Percentiles rank a stretch among this genome's conserved stretches.
Conservation (phyloP, 257 asterid species). For the Vinca minor region DNA sequence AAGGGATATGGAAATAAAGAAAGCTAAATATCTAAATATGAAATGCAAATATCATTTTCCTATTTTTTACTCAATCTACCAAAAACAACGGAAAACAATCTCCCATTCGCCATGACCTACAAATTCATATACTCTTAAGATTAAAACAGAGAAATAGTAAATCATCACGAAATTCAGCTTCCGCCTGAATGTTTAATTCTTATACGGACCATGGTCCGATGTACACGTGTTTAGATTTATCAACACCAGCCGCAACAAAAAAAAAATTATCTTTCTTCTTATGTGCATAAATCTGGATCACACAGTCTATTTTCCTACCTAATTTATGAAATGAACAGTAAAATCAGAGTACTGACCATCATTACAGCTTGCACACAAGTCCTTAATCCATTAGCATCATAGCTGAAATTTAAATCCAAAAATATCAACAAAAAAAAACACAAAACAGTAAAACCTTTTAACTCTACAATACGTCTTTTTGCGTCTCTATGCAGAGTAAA, state of each 20-base stretch:
- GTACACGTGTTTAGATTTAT: too few species aligned
- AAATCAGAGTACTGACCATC: slow-evolving; percentile 42
- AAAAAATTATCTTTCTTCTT: too few species aligned
- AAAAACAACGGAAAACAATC: neutral
- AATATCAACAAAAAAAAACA: neutral
- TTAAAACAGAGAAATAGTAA: neutral
- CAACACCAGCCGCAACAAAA: too few species aligned
- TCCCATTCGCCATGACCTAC: neutral
- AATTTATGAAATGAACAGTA: too few species aligned
- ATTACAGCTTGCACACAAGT: slow-evolving; percentile 72
- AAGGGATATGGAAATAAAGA: too few species aligned
- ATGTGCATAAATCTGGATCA: too few species aligned
- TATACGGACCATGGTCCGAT: too few species aligned
- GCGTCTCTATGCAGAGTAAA: neutral
- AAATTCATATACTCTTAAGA: neutral
- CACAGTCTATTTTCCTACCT: too few species aligned
- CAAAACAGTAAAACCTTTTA: neutral
- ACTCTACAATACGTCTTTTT: neutral
- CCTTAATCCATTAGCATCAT: slow-evolving; percentile 67
- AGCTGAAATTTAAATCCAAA: slow-evolving; percentile 38
- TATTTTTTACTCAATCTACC: neutral
- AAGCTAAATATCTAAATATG: too few species aligned
- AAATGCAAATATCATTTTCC: too few species aligned
- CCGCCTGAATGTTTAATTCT: too few species aligned
- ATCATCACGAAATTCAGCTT: neutral